Evolutionary conservation across 768 basidiomycete genomes (phyloP).

Genomic region (Mrakia frigida): DNA sequence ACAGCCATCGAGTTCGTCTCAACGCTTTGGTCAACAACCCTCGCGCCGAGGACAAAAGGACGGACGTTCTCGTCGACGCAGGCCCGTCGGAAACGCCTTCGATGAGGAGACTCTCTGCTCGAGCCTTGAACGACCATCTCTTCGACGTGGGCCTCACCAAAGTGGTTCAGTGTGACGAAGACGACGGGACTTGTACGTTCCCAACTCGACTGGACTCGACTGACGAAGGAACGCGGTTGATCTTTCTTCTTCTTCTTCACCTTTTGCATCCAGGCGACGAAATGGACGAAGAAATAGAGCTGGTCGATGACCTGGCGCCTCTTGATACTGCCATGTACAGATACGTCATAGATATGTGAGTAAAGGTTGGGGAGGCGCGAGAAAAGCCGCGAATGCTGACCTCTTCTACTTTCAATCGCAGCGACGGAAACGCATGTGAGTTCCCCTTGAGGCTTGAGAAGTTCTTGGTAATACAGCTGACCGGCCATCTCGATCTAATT

Average conservation of each 20-base stretch:
- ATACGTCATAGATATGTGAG: background rate
- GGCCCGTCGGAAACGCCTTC: background rate
- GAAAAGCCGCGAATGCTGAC: background rate
- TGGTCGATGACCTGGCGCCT: background rate
- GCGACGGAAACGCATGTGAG: slow-evolving; percentile 28
- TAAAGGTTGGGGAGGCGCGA: no score
- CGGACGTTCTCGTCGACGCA: slow-evolving; percentile 10
- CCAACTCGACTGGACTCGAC: no score
- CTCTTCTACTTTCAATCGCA: background rate
- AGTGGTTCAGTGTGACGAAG: slow-evolving; percentile 8
- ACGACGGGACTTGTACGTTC: slow-evolving; percentile 15
- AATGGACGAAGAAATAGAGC: background rate
- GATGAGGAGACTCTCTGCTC: background rate
- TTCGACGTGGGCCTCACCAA: slow-evolving; percentile 23
- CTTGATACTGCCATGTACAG: slow-evolving; percentile 5
- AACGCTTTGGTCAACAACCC: background rate
- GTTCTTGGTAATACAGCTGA: no score
- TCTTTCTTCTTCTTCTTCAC: no score
- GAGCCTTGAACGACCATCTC: slow-evolving; percentile 4
- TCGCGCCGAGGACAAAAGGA: background rate
- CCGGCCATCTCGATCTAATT: no score
- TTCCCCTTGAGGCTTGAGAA: no score
- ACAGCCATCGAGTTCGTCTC: slow-evolving; percentile 11
- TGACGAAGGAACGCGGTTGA: no score
- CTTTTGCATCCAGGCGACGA: background rate